Percentiles rank a stretch among this genome's conserved stretches.
phyloP scores from a whole-genome alignment of 305 asterid species.

The Rubia peregrina region DNA sequence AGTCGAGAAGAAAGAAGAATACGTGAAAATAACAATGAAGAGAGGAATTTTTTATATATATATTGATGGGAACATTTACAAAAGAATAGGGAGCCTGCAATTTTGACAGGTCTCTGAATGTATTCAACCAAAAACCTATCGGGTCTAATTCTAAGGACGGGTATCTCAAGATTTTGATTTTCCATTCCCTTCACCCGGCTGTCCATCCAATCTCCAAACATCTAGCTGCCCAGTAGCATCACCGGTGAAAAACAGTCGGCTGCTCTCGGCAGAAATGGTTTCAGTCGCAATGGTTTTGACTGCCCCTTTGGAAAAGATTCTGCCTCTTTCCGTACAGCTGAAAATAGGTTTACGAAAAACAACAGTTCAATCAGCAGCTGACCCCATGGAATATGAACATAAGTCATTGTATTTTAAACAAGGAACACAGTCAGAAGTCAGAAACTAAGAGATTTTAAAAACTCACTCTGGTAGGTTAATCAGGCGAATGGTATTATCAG shows the following conservation, averaged over 20 bases:
- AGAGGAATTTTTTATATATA: too few species aligned
- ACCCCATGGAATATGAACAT: not conserved
- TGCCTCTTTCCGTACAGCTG: slow-evolving; percentile 39
- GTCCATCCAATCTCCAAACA: not conserved
- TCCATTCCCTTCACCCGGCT: not conserved
- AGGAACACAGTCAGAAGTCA: not conserved
- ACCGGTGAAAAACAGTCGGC: slow-evolving; percentile 6
- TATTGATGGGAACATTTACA: too few species aligned
- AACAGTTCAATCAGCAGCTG: not conserved
- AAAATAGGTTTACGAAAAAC: not conserved
- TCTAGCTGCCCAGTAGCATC: slow-evolving; percentile 2
- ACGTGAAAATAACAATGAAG: too few species aligned
- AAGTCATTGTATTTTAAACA: too few species aligned
- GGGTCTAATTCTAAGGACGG: not conserved
- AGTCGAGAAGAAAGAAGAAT: too few species aligned
- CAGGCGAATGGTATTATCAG: slow-evolving; percentile 24
- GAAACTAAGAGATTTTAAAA: not conserved
- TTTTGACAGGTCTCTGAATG: too few species aligned
- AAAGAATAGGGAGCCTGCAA: too few species aligned
- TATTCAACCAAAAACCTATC: not conserved
- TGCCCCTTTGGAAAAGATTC: slow-evolving; percentile 22
- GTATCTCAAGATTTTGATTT: not conserved
- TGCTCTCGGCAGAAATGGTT: not conserved
- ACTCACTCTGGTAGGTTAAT: slow-evolving; percentile 36
- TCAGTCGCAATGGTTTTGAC: slow-evolving; percentile 27